Percentiles rank a stretch among this genome's conserved stretches.
Conservation (phyloP, 2,329 filamentous ascomycete species). For the Eutypa lata region DNA sequence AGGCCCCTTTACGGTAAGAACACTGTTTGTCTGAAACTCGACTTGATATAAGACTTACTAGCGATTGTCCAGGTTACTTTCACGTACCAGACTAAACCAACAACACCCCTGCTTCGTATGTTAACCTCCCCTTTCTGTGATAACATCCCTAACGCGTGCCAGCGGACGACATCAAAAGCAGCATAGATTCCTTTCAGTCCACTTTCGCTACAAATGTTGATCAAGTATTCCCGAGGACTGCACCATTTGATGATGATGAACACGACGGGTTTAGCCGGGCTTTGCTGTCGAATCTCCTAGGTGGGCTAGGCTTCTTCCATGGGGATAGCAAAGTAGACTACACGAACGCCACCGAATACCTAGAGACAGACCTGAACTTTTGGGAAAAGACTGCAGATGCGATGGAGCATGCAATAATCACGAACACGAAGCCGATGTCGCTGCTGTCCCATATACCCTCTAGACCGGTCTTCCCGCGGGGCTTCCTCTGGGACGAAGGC, state of each 20-base stretch:
- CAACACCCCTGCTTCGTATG: not conserved
- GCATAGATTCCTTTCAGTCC: not conserved
- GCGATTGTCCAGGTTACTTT: not conserved
- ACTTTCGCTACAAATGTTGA: not conserved
- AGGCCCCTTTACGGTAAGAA: constrained; percentile 45
- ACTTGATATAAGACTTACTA: not conserved
- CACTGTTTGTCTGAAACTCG: not conserved
- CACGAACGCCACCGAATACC: constrained; percentile 81
- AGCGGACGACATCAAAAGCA: not conserved
- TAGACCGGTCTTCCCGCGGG: constrained; percentile 86
- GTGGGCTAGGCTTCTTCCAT: constrained; percentile 89
- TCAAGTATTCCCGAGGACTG: constrained; percentile 63
- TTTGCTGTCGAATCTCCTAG: constrained; percentile 86
- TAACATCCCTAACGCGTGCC: not conserved
- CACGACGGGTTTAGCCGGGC: constrained; percentile 77
- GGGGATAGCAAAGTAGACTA: constrained; percentile 82
- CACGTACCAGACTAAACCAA: not conserved
- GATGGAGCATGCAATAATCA: constrained; percentile 60
- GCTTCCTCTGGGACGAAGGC: constrained; percentile 93
- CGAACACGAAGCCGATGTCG: constrained; percentile 73
- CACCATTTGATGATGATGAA: constrained; percentile 68
- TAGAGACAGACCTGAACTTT: constrained; percentile 87
- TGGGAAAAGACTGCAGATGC: constrained; percentile 85
- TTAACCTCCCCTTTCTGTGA: not conserved
- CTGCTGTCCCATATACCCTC: constrained; percentile 86